Base-by-base conservation (phyloP, 2,329 filamentous ascomycete species). In the Pseudogymnoascus sp. region DNA sequence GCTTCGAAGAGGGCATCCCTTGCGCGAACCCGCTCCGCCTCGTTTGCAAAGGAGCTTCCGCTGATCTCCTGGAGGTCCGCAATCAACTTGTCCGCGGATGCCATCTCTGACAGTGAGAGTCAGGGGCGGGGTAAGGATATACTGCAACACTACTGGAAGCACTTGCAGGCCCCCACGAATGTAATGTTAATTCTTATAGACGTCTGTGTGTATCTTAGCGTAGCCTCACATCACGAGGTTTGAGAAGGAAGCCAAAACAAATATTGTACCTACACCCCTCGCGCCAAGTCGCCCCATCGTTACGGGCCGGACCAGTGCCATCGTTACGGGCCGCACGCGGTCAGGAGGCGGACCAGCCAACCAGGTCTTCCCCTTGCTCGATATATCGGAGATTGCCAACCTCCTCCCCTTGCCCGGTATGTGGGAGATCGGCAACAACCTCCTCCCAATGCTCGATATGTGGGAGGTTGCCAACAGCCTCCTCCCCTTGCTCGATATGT, bases 1-100 rank as follows among this genome's bases (percentile, higher is more conserved):
- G 73, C 67, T n/a, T 70, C 62, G 33, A 70, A 66, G 10, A 76
- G 68, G 0, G 72, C 74, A 64, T 75, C 71, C 7, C 73, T 67
- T 0, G 69, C 71, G 16, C 70, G 71, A 31, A 71, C 65, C 8
- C 75, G 69, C 62, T 77, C 75, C 1, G 69, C 67, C 33, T 75
- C 73, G 38, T 65, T 71, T n/a, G 68, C 37, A 64, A 77, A 75
- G 11, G 70, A 71, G 12, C 59, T 63, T 33, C 65, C 67, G 25
- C 67, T 63, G 47, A 76, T 59, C 12, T 66, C 69, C 25, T 70
- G 44, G 38, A 75, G 69, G 23, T 37, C 7, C 16, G 16, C 16
- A 21, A 62, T 53, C 63, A 64, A 64, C 5, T 33, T 31, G 23
- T 61, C 60, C 7, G 60, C 37, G 16, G 60, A 61, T 50, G 37